Conservation (phyloP, 2,329 filamentous ascomycete genomes). For the Chalara sp. region DNA sequence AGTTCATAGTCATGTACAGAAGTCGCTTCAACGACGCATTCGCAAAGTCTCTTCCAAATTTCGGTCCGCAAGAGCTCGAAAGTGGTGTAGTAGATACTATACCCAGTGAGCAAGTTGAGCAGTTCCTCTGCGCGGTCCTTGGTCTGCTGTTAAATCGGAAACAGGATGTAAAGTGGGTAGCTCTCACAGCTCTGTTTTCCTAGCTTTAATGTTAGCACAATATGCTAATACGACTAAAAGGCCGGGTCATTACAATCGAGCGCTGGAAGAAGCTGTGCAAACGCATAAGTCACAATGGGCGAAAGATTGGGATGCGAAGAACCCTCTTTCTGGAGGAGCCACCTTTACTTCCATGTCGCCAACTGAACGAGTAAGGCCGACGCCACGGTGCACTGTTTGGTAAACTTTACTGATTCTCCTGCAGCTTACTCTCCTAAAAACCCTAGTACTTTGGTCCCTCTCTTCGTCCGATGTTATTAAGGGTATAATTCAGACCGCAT, state of each 20-base stretch:
- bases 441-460: conserved; percentile 81
- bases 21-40: conserved; percentile 88
- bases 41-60: conserved; percentile 77
- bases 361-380: conserved; percentile 62
- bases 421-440: conserved; percentile 32
- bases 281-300: conserved; percentile 87
- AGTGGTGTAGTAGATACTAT: conserved; percentile 69
- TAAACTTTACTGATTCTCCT: background rate
- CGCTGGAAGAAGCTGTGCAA: conserved; percentile 86
- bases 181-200: background rate
- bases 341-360: conserved; percentile 80
- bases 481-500: conserved; percentile 74
- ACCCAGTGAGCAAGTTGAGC: conserved; percentile 80
- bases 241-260: conserved; percentile 84
- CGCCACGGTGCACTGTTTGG: background rate
- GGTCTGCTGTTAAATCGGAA: conserved; percentile 90
- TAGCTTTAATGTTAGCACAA: background rate
- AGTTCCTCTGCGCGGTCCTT: conserved; percentile 82
- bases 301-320: conserved; percentile 72
- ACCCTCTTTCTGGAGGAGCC: conserved; percentile 71
- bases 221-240: conserved; percentile 39
- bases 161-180: conserved; percentile 91
- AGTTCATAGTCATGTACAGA: conserved; percentile 99
- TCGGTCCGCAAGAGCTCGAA: conserved; percentile 94
- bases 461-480: conserved; percentile 81